Evolutionary conservation across 495 filamentous ascomycete species (phyloP).

Genomic region (Achaetomiella virescens): DNA sequence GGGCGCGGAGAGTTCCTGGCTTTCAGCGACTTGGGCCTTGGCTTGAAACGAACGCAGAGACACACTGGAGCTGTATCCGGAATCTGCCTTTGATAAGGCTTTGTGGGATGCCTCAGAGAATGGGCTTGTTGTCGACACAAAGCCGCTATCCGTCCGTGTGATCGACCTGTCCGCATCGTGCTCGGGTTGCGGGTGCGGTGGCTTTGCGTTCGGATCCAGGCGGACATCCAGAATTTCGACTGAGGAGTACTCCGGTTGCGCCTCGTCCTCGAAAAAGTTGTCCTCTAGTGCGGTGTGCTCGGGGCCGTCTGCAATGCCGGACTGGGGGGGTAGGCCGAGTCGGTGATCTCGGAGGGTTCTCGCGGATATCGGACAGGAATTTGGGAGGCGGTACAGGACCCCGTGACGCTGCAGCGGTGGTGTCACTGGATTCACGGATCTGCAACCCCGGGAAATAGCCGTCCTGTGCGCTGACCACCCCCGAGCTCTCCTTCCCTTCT

Average conservation of each 20-base stretch:
- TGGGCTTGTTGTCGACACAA: slow-evolving; percentile 31
- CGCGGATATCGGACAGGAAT: slow-evolving; percentile 25
- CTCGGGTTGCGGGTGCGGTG: slow-evolving; percentile 13
- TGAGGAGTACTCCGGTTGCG: slow-evolving; percentile 29
- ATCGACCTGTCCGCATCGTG: slow-evolving; percentile 18
- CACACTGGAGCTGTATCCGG: slow-evolving; percentile 51
- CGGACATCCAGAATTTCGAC: slow-evolving; percentile 37
- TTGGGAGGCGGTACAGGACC: slow-evolving; percentile 13
- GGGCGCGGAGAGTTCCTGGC: neutral
- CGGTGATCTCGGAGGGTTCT: slow-evolving; percentile 29
- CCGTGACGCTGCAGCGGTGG: neutral
- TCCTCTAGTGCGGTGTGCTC: slow-evolving; percentile 45
- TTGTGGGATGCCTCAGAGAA: slow-evolving; percentile 32
- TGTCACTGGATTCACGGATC: neutral
- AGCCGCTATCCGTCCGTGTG: slow-evolving; percentile 40
- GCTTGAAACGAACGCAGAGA: slow-evolving; percentile 42
- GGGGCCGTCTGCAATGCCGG: slow-evolving; percentile 37
- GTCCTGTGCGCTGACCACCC: neutral
- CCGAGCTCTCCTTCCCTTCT: neutral
- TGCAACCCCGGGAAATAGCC: slow-evolving; percentile 17
- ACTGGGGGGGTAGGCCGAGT: slow-evolving; percentile 15
- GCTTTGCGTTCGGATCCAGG: slow-evolving; percentile 37
- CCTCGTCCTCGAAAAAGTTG: slow-evolving; percentile 40
- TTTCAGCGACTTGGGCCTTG: slow-evolving; percentile 11
- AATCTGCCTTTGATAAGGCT: slow-evolving; percentile 46